phyloP scores from a whole-genome alignment of 1,284 basidiomycete genomes.

The Earliella scabrosa region DNA sequence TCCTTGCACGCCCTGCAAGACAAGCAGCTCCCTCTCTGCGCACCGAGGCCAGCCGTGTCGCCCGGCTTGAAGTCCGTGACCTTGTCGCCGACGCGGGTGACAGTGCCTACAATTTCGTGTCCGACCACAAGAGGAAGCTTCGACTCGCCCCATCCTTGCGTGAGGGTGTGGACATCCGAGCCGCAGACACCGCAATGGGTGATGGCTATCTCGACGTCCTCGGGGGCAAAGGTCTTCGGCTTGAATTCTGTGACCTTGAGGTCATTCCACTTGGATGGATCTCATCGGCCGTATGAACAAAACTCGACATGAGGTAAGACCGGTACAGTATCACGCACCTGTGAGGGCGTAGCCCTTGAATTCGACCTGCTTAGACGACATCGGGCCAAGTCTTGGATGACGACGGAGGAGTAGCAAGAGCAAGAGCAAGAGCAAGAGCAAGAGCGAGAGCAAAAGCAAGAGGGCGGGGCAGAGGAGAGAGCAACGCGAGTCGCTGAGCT shows the following conservation, averaged over 20 bases:
- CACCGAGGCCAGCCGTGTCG: constrained; percentile 70
- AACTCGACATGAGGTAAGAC: too few relatives aligned
- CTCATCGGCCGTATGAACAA: background rate
- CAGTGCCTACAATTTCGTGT: constrained; percentile 69
- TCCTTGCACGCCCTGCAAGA: constrained; percentile 57
- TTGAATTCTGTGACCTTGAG: constrained; percentile 44
- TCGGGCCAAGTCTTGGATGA: background rate
- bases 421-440: too few relatives aligned
- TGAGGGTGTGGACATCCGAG: constrained; percentile 57
- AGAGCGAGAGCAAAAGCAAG: too few relatives aligned
- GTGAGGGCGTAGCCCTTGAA: constrained; percentile 28
- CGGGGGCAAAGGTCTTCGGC: constrained; percentile 38
- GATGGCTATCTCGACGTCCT: constrained; percentile 43
- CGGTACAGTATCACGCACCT: constrained; percentile 9
- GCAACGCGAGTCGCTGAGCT: too few relatives aligned
- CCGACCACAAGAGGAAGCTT: constrained; percentile 47
- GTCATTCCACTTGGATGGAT: constrained; percentile 41
- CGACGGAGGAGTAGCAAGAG: too few relatives aligned
- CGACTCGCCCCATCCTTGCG: constrained; percentile 50
- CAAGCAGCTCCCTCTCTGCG: constrained; percentile 58
- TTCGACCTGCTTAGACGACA: constrained; percentile 10
- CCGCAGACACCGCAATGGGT: constrained; percentile 49
- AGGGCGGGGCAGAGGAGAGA: too few relatives aligned
- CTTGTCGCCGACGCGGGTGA: constrained; percentile 54
- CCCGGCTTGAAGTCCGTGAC: constrained; percentile 64